These are phyloP conservation scores for Coccomyxa sp. DNA, from an alignment of 139 green algal genomes.

Conservation along the genomic window DNA sequence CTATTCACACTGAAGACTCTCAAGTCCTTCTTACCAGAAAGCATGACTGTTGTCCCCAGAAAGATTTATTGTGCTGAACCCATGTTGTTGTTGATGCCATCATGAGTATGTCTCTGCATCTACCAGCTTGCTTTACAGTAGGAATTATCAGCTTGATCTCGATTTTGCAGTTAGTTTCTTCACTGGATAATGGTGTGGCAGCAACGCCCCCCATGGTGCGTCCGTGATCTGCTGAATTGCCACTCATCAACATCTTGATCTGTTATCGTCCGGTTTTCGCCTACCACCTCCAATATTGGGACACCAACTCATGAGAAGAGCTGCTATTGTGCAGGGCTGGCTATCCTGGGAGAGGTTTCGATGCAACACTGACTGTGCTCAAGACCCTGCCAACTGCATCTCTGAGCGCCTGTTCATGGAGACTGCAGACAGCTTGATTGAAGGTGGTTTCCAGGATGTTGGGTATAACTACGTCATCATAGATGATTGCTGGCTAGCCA, in stretches of 20 bases:
- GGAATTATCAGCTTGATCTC: too few relatives aligned
- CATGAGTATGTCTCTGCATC: too few relatives aligned
- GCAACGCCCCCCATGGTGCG: not conserved
- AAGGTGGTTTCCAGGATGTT: not conserved
- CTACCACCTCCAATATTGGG: not conserved
- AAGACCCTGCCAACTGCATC: constrained; percentile 3
- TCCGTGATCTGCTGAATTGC: not conserved
- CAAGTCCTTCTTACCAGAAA: too few relatives aligned
- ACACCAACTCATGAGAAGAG: not conserved
- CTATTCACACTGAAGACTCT: too few relatives aligned
- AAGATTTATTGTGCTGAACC: too few relatives aligned
- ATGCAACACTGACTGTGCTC: not conserved
- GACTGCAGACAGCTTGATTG: not conserved
- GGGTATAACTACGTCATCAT: constrained; percentile 11
- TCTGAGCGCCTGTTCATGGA: constrained; percentile 4
- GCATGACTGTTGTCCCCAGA: too few relatives aligned
- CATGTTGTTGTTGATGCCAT: too few relatives aligned
- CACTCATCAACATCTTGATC: not conserved
- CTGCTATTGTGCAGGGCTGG: not conserved
- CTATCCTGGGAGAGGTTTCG: constrained; percentile 2
- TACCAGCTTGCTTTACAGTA: too few relatives aligned
- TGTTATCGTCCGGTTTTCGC: too few relatives aligned
- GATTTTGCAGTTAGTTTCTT: too few relatives aligned
- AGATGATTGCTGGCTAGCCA: constrained; percentile 14
- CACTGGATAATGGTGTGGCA: not conserved